Evolutionary conservation across 2,329 filamentous ascomycete genomes (phyloP).

Genomic region (Tolypocladium tundrense): DNA sequence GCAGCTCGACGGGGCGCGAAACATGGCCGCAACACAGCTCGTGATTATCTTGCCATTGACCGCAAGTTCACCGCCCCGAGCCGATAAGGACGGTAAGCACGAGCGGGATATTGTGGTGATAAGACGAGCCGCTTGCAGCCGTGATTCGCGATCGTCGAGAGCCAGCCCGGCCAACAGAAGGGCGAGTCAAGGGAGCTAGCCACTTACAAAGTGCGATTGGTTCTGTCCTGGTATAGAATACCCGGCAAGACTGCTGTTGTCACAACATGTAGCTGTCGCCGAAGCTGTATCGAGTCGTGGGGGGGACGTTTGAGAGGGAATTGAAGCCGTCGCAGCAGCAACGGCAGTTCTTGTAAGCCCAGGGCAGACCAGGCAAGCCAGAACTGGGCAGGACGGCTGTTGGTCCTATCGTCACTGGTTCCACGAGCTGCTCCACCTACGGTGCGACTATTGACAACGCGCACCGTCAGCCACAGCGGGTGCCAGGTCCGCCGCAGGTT

Average conservation of each 20-base stretch:
- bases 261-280: constrained; percentile 1
- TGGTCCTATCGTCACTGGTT: background rate
- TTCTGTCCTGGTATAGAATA: constrained; percentile 1
- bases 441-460: background rate
- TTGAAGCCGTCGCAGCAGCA: constrained; percentile 2
- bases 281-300: background rate
- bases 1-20: background rate
- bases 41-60: background rate
- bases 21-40: background rate
- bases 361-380: background rate
- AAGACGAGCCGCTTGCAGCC: background rate
- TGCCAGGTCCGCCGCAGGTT: background rate
- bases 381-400: background rate
- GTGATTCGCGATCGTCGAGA: background rate
- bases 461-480: background rate
- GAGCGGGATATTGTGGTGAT: background rate
- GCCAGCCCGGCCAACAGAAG: background rate
- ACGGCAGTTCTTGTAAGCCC: constrained; percentile 5
- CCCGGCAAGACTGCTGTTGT: constrained; percentile 1
- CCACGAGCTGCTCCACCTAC: constrained; percentile 5
- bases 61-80: background rate
- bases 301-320: background rate
- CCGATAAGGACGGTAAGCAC: background rate
- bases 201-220: constrained; percentile 1
- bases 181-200: background rate